A percentile compares a stretch with the other conserved stretches of the same genome.
phyloP scores from a whole-genome alignment of 768 basidiomycete species.

The Ephemerocybe angulata region DNA sequence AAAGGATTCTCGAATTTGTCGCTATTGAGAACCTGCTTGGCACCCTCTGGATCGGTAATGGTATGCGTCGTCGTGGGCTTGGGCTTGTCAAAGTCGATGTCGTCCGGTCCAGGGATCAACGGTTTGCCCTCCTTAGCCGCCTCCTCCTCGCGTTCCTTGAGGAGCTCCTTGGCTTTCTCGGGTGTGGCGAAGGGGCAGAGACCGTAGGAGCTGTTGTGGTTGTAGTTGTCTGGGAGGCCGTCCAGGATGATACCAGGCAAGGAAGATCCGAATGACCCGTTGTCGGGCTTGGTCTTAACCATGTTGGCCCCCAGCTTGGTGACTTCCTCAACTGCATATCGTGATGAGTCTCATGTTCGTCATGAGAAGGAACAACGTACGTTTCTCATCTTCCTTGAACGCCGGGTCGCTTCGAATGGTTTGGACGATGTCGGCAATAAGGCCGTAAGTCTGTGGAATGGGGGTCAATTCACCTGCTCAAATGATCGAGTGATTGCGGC shows the following conservation, averaged over 20 bases:
- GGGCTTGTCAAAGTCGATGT: background rate
- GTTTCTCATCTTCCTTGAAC: background rate
- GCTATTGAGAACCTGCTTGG: background rate
- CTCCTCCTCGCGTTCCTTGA: background rate
- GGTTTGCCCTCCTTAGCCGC: background rate
- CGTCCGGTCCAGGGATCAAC: background rate
- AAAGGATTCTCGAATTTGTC: slow-evolving; percentile 1
- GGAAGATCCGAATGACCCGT: background rate
- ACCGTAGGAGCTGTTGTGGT: background rate
- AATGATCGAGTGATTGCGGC: too few relatives aligned
- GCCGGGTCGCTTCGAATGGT: background rate
- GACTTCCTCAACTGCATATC: background rate
- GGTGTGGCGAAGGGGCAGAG: slow-evolving; percentile 1
- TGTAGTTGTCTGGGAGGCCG: background rate
- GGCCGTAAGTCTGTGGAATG: background rate
- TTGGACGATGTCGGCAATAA: background rate
- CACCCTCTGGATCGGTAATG: background rate
- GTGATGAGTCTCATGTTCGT: too few relatives aligned
- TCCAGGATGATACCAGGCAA: background rate
- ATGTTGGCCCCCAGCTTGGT: background rate
- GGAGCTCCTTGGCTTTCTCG: slow-evolving; percentile 1
- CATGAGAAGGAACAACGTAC: too few relatives aligned
- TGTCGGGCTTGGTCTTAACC: background rate
- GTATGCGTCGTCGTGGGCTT: background rate
- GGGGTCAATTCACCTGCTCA: too few relatives aligned